Evolutionary conservation across 129 eudicot species (phyloP), one percentile per base, ranked within the genome.

Genomic region (Saposhnikovia divaricata): DNA sequence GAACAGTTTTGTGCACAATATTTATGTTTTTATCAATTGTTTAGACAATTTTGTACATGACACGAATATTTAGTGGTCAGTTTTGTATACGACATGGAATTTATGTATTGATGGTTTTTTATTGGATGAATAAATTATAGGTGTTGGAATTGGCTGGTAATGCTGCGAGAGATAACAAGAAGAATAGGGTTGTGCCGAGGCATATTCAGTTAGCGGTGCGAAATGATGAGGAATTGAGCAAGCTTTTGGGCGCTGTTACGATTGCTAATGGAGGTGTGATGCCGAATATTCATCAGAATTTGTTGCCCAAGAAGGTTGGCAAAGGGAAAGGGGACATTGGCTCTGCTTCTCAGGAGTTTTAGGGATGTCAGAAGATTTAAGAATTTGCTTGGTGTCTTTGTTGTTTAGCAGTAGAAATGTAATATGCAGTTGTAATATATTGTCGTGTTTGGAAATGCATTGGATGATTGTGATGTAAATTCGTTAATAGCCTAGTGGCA

Each of bases 181-280:
- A 73, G 77, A 73, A n/a, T n/a, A 73, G 77, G 34, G 3, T 73
- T 23, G 55, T 73, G 53, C 77, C 77, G 28, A 73, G 77, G 34
- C 77, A 73, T 16, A 73, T 75, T 18, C 79, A 75, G 45, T 57
- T 75, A 14, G 79, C 79, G 9, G 79, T 75, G 44, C 53, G 79
- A 10, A 75, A 75, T 47, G 79, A 75, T 48, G 79, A 75, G 79
- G 79, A 75, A 10, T 75, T 75, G 79, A 75, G 79, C 44, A 75
- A 75, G 79, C 79, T 75, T 0, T 18, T 75, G 40, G 79, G 79
- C 11, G 43, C 61, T 75, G 79, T 75, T 27, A 75, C 79, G 16
- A 75, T 75, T 75, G 79, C 79, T 13, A 75, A 75, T 50, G 79
- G 79, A 27, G 79, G 79, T 48, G 79, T 75, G 19, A n/a, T 75